Evolutionary conservation across 2,329 filamentous ascomycete species (phyloP).

Genomic region (Penicillium psychrosexuale): DNA sequence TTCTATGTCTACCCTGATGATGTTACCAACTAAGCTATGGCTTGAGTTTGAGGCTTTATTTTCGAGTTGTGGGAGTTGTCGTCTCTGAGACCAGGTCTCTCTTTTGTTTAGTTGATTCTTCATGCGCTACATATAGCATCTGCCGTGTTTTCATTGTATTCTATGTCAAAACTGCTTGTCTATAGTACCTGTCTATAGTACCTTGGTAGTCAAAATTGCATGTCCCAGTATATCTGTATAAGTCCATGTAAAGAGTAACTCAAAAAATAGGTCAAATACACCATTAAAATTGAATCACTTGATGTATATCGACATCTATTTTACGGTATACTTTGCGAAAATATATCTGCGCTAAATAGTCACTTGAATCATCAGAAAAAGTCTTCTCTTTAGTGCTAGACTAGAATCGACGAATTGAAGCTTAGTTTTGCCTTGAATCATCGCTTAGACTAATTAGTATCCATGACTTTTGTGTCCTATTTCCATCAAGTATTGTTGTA

Average conservation of each 20-base stretch:
- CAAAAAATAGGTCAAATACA: not conserved
- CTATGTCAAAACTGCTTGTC: not conserved
- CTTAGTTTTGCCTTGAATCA: not conserved
- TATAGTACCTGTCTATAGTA: not conserved
- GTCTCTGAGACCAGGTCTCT: not conserved
- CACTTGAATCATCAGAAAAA: not conserved
- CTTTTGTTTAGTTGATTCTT: not conserved
- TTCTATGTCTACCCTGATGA: slow-evolving; percentile 51
- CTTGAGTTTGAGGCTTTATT: not conserved
- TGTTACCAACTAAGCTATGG: slow-evolving; percentile 7
- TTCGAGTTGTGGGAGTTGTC: not conserved
- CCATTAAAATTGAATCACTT: not conserved
- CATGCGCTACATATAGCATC: not conserved
- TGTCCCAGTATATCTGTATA: not conserved
- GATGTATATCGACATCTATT: not conserved
- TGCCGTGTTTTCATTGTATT: not conserved
- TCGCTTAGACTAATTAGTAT: not conserved
- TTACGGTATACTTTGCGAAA: not conserved
- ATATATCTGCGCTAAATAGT: not conserved
- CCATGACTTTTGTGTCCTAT: not conserved
- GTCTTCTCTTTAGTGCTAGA: too few relatives aligned
- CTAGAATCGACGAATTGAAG: not conserved
- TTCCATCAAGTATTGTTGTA: not conserved
- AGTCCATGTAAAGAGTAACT: not conserved
- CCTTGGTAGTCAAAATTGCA: not conserved